phyloP scores from a whole-genome alignment of 768 basidiomycete species.

The Pulveroboletus sp. region DNA sequence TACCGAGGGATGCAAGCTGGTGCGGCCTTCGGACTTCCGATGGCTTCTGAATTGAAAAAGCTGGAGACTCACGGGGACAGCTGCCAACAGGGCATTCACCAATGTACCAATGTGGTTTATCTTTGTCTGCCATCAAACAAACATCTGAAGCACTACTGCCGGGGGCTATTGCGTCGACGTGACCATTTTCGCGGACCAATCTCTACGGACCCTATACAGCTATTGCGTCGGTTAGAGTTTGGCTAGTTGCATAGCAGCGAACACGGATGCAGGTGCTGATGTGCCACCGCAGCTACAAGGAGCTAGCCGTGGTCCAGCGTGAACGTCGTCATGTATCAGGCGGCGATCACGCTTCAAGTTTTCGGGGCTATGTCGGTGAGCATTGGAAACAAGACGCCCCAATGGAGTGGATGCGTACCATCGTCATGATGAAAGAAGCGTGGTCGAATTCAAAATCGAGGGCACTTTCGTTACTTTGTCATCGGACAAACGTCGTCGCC shows the following conservation, averaged over 20 bases:
- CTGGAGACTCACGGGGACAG: slow-evolving; percentile 2
- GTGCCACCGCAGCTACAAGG: not conserved
- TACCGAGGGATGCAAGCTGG: not conserved
- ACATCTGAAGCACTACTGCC: not conserved
- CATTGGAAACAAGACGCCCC: not conserved
- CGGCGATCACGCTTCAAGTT: not conserved
- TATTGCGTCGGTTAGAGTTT: not conserved
- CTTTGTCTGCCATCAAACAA: not conserved
- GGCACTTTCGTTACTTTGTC: not conserved
- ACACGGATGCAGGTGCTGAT: not conserved
- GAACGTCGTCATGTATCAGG: not conserved
- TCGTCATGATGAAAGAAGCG: not conserved
- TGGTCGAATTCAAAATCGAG: not conserved
- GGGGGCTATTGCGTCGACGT: not conserved
- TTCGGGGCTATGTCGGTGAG: not conserved
- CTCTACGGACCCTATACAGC: not conserved
- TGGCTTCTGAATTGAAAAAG: slow-evolving; percentile 5
- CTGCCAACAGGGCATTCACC: slow-evolving; percentile 5
- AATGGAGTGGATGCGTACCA: not conserved
- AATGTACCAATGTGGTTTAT: slow-evolving; percentile 3
- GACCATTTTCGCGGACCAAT: slow-evolving; percentile 5
- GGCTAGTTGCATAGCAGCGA: not conserved
- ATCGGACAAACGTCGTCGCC: not conserved
- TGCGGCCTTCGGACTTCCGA: slow-evolving; percentile 1
- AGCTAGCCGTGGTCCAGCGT: not conserved